phyloP scores from a whole-genome alignment of 176 grass and related monocot genomes.

The Aegilops bicornis region DNA sequence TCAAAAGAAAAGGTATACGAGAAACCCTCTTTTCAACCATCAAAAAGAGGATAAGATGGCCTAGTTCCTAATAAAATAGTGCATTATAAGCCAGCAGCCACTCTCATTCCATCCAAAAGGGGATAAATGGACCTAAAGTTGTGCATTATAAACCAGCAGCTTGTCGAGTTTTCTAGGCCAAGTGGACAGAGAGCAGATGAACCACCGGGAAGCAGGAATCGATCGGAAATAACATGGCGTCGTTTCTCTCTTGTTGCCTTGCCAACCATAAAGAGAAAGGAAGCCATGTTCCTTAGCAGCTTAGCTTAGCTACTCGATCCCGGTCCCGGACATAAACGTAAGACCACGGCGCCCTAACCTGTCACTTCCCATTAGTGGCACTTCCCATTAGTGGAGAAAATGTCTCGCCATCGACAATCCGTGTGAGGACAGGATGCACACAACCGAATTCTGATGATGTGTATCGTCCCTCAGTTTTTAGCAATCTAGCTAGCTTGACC shows the following conservation, averaged over 20 bases:
- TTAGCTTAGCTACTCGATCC: not conserved
- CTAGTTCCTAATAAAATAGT: not conserved
- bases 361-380: not conserved
- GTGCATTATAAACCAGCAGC: not conserved
- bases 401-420: no score
- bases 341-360: conserved; percentile 19
- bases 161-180: conserved; percentile 24
- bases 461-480: no score
- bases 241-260: conserved; percentile 4
- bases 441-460: no score
- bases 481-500: no score
- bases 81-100: not conserved
- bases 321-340: not conserved
- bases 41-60: no score
- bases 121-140: not conserved
- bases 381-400: not conserved
- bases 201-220: not conserved
- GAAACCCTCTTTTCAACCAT: no score
- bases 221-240: not conserved
- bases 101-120: not conserved
- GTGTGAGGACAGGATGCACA: no score
- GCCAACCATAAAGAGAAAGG: not conserved
- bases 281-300: not conserved
- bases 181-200: conserved; percentile 35
- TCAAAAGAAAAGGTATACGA: no score